Percentiles rank a stretch among this genome's conserved stretches.
Conservation (phyloP, 148 eudicot genomes). For the Amaranthus cruentus region DNA sequence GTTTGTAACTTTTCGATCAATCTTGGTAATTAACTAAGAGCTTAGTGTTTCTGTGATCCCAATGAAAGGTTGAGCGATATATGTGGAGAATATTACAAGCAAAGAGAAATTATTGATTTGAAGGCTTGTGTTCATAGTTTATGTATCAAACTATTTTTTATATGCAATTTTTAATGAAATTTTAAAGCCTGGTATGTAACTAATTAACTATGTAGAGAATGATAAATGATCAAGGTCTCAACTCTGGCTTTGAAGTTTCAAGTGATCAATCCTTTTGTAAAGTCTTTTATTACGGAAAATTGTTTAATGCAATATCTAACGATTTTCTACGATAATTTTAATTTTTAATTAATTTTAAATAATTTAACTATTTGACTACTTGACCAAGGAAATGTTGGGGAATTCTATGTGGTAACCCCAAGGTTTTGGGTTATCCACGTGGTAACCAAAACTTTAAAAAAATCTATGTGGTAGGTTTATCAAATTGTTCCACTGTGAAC, state of each 20-base stretch:
- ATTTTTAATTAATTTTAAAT: too few species aligned
- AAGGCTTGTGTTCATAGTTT: background rate
- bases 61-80: background rate
- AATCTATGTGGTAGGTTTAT: too few species aligned
- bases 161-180: constrained; percentile 6
- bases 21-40: background rate
- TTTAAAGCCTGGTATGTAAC: background rate
- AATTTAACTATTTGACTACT: too few species aligned
- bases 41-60: background rate
- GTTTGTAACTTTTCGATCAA: constrained; percentile 8
- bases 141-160: background rate
- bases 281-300: too few species aligned
- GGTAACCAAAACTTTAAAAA: too few species aligned
- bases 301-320: too few species aligned
- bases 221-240: background rate
- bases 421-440: too few species aligned
- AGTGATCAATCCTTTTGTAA: background rate
- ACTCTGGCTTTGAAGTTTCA: background rate
- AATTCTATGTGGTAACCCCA: too few species aligned
- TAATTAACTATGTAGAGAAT: background rate
- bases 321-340: too few species aligned
- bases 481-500: too few species aligned
- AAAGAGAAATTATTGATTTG: background rate
- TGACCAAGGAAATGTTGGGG: too few species aligned
- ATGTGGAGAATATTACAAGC: background rate